These are phyloP conservation scores for Climacium dendroides DNA, from an alignment of 225 moss, liverwort and hornwort species.

Conservation along the genomic window DNA sequence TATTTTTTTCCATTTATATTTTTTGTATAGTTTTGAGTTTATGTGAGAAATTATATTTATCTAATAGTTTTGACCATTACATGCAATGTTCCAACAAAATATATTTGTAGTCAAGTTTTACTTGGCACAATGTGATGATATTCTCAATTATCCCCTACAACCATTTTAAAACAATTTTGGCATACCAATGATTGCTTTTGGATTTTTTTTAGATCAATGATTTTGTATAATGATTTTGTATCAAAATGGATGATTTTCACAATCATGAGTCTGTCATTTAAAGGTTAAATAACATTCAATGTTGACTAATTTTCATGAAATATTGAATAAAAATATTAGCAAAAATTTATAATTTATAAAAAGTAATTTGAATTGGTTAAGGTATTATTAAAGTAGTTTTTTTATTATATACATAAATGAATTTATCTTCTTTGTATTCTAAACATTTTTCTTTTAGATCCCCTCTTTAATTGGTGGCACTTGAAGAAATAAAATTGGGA, in stretches of 20 bases:
- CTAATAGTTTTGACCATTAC: not conserved
- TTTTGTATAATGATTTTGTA: no score
- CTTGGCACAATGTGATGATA: no score
- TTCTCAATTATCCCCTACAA: no score
- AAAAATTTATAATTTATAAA: no score
- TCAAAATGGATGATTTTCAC: no score
- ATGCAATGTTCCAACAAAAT: not conserved
- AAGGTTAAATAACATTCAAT: no score
- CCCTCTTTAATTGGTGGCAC: not conserved
- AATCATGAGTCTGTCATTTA: no score
- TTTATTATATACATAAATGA: not conserved
- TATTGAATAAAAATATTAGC: no score
- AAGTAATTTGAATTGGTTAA: no score
- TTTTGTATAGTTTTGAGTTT: not conserved
- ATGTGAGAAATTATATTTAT: not conserved
- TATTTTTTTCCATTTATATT: not conserved
- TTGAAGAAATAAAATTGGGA: not conserved
- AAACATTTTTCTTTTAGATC: not conserved
- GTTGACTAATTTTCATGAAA: not conserved
- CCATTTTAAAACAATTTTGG: not conserved
- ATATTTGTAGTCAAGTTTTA: no score
- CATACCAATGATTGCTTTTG: no score
- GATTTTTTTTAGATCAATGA: no score
- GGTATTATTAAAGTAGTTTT: not conserved
- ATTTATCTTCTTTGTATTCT: fast-evolving